A percentile compares a stretch with the other conserved stretches of the same genome.
phyloP scores from a whole-genome alignment of 257 asterid genomes.

The Plantago major region DNA sequence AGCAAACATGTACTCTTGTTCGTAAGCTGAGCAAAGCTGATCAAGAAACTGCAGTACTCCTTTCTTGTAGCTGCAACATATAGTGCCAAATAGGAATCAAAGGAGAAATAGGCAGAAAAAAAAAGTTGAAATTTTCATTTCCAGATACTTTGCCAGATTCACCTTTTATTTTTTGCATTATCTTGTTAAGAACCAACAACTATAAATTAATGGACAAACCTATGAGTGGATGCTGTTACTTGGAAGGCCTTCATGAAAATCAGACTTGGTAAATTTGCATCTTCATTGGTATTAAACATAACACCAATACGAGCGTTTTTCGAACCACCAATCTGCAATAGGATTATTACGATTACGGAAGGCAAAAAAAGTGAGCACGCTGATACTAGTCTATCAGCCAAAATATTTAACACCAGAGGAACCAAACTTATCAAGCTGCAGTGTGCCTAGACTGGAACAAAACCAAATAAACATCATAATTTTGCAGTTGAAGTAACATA shows the following conservation, averaged over 20 bases:
- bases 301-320: constrained; percentile 76
- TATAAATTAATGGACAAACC: constrained; percentile 40
- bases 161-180: no score
- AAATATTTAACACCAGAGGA: not conserved
- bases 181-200: not conserved
- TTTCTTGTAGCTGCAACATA: constrained; percentile 69
- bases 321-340: constrained; percentile 75
- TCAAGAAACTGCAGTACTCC: constrained; percentile 73
- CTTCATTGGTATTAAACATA: constrained; percentile 53
- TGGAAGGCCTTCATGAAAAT: constrained; percentile 62
- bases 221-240: constrained; percentile 61
- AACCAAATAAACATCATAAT: constrained; percentile 13
- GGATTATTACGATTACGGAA: constrained; percentile 19
- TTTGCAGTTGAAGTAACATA: not conserved
- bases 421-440: constrained; percentile 11
- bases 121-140: not conserved
- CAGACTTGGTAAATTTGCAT: constrained; percentile 46
- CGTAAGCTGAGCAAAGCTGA: constrained; percentile 74
- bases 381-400: not conserved
- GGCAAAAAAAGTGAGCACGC: not conserved
- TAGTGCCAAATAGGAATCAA: not conserved
- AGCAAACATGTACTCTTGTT: constrained; percentile 44
- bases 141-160: no score
- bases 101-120: not conserved
- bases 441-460: constrained; percentile 14